Conservation (phyloP, 139 green algal genomes). For the Dunaliella primolecta region DNA sequence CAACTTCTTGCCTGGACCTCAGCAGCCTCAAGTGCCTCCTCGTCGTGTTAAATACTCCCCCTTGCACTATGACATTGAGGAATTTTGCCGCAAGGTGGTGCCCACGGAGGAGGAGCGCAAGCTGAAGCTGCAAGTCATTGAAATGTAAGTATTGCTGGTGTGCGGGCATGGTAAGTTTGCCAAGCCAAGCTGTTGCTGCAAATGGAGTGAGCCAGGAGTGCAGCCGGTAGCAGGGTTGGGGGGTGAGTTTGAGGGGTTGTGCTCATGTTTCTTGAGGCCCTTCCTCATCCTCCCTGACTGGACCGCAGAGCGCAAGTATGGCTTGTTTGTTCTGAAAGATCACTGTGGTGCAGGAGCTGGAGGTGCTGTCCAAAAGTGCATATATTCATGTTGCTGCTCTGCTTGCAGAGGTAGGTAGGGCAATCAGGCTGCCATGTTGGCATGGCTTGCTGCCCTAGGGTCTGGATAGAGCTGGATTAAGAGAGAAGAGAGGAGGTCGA, state of each 20-base stretch:
- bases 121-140: constrained; percentile 27
- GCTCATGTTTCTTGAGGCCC: too few relatives aligned
- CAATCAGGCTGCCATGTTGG: too few relatives aligned
- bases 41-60: constrained; percentile 27
- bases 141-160: constrained; percentile 20
- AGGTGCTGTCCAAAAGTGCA: too few relatives aligned
- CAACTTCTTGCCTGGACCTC: background rate
- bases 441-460: too few relatives aligned
- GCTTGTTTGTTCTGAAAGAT: too few relatives aligned
- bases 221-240: background rate
- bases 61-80: constrained; percentile 46
- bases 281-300: too few relatives aligned
- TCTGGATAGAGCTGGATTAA: too few relatives aligned
- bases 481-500: too few relatives aligned
- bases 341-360: too few relatives aligned
- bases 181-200: background rate
- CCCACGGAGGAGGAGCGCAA: constrained; percentile 33
- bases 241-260: background rate
- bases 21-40: background rate
- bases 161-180: background rate
- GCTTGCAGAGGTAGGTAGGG: too few relatives aligned
- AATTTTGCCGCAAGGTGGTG: constrained; percentile 30
- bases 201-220: background rate
- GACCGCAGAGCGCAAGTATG: too few relatives aligned
- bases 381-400: too few relatives aligned